Percentiles rank a stretch among this genome's conserved stretches.
These are phyloP conservation scores for Suillus subaureus DNA, from an alignment of 768 basidiomycete genomes.

Conservation along the genomic window DNA sequence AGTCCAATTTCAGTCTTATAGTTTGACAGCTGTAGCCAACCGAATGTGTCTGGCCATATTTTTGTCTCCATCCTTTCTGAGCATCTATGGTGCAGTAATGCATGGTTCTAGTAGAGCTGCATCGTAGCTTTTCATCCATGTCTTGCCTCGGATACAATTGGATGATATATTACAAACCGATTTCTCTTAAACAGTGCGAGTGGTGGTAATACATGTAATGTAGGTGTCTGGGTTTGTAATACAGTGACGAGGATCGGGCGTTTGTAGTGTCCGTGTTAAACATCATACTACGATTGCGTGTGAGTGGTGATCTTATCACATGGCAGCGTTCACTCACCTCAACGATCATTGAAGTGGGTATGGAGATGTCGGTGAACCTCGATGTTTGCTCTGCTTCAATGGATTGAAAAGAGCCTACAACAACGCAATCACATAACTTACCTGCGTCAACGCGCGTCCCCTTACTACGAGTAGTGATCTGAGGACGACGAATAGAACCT, in stretches of 20 bases:
- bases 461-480: constrained; percentile 15
- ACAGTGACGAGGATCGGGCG: not conserved
- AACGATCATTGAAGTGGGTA: constrained; percentile 22
- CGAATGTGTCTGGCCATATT: no score
- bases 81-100: not conserved
- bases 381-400: constrained; percentile 4
- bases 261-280: not conserved
- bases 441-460: constrained; percentile 1
- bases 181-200: constrained; percentile 1
- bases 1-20: not conserved
- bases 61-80: no score
- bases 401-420: not conserved
- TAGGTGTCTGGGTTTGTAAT: not conserved
- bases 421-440: not conserved
- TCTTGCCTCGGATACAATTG: not conserved
- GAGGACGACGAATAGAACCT: constrained; percentile 33
- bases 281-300: not conserved
- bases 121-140: not conserved
- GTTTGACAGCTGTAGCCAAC: no score
- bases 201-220: not conserved
- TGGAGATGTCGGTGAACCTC: constrained; percentile 11
- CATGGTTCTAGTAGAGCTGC: no score
- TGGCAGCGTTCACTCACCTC: constrained; percentile 17
- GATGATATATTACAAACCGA: not conserved
- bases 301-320: not conserved